phyloP scores from a whole-genome alignment of 75 land plant genomes.

The Sequoiadendron giganteum region DNA sequence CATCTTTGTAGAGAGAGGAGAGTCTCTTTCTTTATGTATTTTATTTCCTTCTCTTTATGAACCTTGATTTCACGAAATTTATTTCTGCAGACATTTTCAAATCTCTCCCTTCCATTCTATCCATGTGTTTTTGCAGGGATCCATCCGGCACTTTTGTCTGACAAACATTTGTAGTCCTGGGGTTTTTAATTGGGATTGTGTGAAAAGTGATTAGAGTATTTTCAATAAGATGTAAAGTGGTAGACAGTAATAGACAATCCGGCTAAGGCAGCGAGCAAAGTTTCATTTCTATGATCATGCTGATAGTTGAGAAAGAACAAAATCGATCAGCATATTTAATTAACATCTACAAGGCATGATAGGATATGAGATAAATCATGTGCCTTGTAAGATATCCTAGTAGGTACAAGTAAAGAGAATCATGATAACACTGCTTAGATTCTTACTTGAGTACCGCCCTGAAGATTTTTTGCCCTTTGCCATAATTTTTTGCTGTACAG shows the following conservation, averaged over 20 bases:
- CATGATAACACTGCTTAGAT: background rate
- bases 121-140: background rate
- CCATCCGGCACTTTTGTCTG: background rate
- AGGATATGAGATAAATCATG: background rate
- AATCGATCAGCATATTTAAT: background rate
- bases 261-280: background rate
- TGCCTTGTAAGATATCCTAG: background rate
- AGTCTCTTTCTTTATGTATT: background rate
- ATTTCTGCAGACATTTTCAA: too few species aligned
- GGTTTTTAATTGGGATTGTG: background rate
- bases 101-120: too few species aligned
- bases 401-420: background rate
- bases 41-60: background rate
- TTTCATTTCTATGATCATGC: background rate
- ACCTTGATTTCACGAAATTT: too few species aligned
- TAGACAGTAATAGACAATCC: background rate
- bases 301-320: background rate
- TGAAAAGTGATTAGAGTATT: background rate
- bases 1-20: background rate
- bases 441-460: background rate
- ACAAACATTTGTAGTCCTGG: background rate
- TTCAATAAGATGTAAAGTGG: background rate
- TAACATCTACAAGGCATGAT: background rate
- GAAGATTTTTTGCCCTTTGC: too few species aligned
- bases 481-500: background rate